Evolutionary conservation across 495 filamentous ascomycete genomes (phyloP), one percentile per base, ranked within the genome.

Genomic region (Daldinia childiae): DNA sequence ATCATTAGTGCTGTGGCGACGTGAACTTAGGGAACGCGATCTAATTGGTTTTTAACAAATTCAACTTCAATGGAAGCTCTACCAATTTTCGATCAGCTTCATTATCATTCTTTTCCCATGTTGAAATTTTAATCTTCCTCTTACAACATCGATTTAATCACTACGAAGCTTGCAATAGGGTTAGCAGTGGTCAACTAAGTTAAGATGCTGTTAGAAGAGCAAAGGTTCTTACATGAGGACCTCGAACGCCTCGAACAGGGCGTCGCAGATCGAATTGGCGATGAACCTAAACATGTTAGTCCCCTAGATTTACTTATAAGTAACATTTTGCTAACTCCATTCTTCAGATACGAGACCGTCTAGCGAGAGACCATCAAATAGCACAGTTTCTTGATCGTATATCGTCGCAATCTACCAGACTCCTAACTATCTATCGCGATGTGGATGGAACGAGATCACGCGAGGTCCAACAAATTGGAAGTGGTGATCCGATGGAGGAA

Each of bases 241-340:
- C 84, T 98, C 19, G 95, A 99, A 85, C 87, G 96, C 67, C 84
- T 98, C 55, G 95, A 98, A 82, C 92, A 95, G 79, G 95, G 92
- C 34, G 91, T 98, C 73, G 91, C 92, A 24, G 95, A 98, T 77
- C 91, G 95, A 66, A 87, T 93, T 57, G 84, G 90, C 48, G 92
- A 97, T 64, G 93, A 98, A 62, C 94, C 94, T 26, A 91, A 90
- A 82, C 90, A 94, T 76, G 94, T 96, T 83, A 76, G 89, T 87
- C 57, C 26, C 50, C 38, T 38, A 45, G 1, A 50, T 19, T 2
- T 52, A 19, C 39, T 26, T 7, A 1, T 30, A 12, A 8, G 52
- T 62, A 72, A 69, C 67, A 15, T 45, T 3, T 61, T 70, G 56
- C 79, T 85, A 61, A 87, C 69, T 41, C 32, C 51, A n/a, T 19